Evolutionary conservation across 768 basidiomycete genomes (phyloP).

Genomic region (Kwoniella pini): DNA sequence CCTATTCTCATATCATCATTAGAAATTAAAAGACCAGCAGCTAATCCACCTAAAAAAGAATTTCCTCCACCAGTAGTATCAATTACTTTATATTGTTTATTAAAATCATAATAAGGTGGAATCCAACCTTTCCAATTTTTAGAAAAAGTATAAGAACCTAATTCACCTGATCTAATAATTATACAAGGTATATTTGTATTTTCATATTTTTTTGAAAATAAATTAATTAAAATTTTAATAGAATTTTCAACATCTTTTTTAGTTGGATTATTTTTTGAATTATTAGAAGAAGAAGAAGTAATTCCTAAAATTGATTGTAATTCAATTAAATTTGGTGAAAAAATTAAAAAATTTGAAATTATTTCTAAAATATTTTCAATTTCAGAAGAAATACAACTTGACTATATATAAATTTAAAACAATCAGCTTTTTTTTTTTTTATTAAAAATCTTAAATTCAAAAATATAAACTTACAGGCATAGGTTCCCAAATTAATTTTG

Average conservation of each 20-base stretch:
- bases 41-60: slow-evolving; percentile 44
- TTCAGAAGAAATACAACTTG: slow-evolving; percentile 19
- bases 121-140: slow-evolving; percentile 40
- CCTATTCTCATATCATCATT: slow-evolving; percentile 33
- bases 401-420: slow-evolving; percentile 3
- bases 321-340: slow-evolving; percentile 48
- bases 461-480: slow-evolving; percentile 29
- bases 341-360: slow-evolving; percentile 24
- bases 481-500: slow-evolving; percentile 47
- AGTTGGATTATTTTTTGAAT: no score
- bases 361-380: slow-evolving; percentile 21
- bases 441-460: background rate
- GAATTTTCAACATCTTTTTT: slow-evolving; percentile 16
- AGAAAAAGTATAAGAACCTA: slow-evolving; percentile 40
- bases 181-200: slow-evolving; percentile 9
- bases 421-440: background rate
- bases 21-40: slow-evolving; percentile 34
- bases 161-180: slow-evolving; percentile 37
- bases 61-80: slow-evolving; percentile 49
- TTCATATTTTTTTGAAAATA: background rate
- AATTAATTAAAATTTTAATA: slow-evolving; percentile 4
- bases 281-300: background rate
- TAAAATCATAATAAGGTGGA: slow-evolving; percentile 32
- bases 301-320: slow-evolving; percentile 31
- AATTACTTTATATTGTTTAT: slow-evolving; percentile 32